Conservation (phyloP, 768 basidiomycete species). For the Filobasidium wieringae region DNA sequence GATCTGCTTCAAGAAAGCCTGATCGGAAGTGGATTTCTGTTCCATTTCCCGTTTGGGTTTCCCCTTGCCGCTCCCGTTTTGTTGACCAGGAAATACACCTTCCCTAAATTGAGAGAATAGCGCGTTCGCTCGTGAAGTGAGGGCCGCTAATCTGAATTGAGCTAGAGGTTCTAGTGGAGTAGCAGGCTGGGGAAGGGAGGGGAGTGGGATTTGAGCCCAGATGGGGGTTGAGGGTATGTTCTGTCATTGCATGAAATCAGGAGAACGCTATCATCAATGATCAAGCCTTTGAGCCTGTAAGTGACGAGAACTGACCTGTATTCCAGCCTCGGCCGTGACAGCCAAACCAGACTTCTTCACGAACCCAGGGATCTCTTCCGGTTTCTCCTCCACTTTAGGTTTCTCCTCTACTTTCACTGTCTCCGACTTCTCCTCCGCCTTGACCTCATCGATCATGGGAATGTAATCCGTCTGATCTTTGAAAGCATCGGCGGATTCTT, state of each 20-base stretch:
- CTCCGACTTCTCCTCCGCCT: conserved; percentile 39
- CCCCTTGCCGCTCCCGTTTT: neutral
- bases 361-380: conserved; percentile 14
- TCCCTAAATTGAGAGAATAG: conserved; percentile 26
- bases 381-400: conserved; percentile 18
- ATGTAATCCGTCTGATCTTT: too few species aligned
- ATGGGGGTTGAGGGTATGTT: conserved; percentile 24
- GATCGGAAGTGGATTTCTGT: conserved; percentile 51
- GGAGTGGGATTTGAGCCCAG: conserved; percentile 19
- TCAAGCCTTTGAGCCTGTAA: neutral
- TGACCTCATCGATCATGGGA: conserved; percentile 26
- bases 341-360: conserved; percentile 11
- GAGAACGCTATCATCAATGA: neutral
- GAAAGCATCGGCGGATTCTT: conserved; percentile 21
- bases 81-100: conserved; percentile 15
- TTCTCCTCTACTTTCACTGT: conserved; percentile 27
- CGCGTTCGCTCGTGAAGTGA: conserved; percentile 15
- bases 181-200: conserved; percentile 9
- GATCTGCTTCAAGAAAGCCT: conserved; percentile 69
- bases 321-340: neutral
- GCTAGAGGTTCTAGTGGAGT: conserved; percentile 7
- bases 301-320: conserved; percentile 15
- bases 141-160: conserved; percentile 8
- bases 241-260: neutral
- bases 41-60: neutral